These are phyloP conservation scores for Lignosus rhinocerotis DNA, from an alignment of 1,284 basidiomycete species.

Conservation along the genomic window DNA sequence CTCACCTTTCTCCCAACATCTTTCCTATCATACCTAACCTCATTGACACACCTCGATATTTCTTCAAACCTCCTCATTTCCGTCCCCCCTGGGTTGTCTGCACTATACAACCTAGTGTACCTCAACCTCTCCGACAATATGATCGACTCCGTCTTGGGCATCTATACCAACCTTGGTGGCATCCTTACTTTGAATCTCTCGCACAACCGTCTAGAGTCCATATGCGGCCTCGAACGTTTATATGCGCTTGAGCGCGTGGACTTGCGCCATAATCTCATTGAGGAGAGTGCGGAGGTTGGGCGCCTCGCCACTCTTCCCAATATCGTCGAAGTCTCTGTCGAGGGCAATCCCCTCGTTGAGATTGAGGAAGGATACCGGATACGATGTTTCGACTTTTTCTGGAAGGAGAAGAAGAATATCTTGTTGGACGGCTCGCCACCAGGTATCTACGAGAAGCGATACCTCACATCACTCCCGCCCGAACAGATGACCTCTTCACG, in stretches of 20 bases:
- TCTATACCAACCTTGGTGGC: slow-evolving; percentile 80
- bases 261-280: slow-evolving; percentile 79
- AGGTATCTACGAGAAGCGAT: slow-evolving; percentile 76
- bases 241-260: slow-evolving; percentile 84
- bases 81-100: slow-evolving; percentile 75
- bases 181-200: slow-evolving; percentile 78
- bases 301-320: slow-evolving; percentile 80
- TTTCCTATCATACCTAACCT: slow-evolving; percentile 70
- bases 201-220: slow-evolving; percentile 86
- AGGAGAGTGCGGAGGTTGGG: slow-evolving; percentile 86
- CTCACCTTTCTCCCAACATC: slow-evolving; percentile 81
- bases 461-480: slow-evolving; percentile 47
- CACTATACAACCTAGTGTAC: slow-evolving; percentile 76
- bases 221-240: slow-evolving; percentile 91
- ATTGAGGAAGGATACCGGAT: slow-evolving; percentile 74
- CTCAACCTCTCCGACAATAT: slow-evolving; percentile 95
- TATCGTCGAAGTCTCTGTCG: slow-evolving; percentile 76
- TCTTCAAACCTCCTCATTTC: slow-evolving; percentile 89
- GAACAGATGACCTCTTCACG: slow-evolving; percentile 55
- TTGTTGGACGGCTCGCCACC: slow-evolving; percentile 75
- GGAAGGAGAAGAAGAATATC: slow-evolving; percentile 75
- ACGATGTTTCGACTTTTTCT: slow-evolving; percentile 81
- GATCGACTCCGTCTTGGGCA: slow-evolving; percentile 92
- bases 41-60: slow-evolving; percentile 85
- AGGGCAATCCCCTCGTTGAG: slow-evolving; percentile 78